Conservation (phyloP, 345 rosid species). For the Lepidium didymum region DNA sequence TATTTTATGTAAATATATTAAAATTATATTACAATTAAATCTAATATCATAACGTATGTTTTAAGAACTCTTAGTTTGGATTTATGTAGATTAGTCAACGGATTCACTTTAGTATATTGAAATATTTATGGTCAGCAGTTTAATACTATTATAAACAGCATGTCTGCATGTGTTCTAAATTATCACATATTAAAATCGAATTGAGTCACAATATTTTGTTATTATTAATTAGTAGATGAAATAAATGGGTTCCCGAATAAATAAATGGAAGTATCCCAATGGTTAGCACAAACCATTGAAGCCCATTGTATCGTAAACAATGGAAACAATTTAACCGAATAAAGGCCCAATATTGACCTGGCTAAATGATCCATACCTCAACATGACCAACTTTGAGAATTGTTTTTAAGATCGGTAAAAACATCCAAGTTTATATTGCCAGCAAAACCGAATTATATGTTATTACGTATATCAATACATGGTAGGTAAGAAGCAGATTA, state of each 20-base stretch:
- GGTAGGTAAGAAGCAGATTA: too few species aligned
- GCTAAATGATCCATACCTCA: neutral
- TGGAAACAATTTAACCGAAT: neutral
- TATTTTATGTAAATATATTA: too few species aligned
- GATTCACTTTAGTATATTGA: neutral
- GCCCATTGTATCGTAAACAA: neutral
- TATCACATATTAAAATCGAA: neutral
- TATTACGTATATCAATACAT: too few species aligned
- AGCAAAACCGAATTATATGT: too few species aligned
- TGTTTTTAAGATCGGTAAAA: neutral
- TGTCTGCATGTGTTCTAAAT: neutral
- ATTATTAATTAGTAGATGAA: neutral
- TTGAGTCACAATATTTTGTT: neutral
- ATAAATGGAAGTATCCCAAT: neutral
- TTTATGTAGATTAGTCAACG: neutral
- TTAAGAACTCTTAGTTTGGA: neutral
- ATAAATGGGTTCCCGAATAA: neutral
- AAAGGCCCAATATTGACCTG: neutral
- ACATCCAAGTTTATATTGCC: neutral
- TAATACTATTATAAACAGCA: neutral
- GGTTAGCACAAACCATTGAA: neutral
- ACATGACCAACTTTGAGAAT: neutral
- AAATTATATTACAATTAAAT: neutral
- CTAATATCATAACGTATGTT: neutral
- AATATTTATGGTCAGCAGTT: neutral